phyloP scores from a whole-genome alignment of 2,329 filamentous ascomycete genomes.

The Ceratocystis lukuohia region DNA sequence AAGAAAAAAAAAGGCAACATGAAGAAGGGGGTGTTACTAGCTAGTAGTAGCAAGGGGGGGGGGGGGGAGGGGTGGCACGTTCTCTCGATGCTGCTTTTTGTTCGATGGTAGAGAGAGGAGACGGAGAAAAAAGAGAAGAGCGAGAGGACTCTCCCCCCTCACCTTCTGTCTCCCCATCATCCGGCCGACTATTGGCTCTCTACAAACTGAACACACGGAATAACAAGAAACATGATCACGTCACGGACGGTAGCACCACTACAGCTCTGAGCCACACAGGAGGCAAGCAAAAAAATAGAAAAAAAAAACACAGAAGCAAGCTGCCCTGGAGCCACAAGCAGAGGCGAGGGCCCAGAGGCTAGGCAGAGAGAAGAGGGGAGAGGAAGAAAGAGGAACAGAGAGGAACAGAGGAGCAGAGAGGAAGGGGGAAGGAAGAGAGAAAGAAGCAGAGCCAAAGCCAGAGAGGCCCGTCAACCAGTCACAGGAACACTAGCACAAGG shows the following conservation, averaged over 20 bases:
- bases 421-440: too few species aligned
- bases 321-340: neutral
- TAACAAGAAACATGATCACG: constrained; percentile 4
- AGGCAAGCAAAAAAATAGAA: neutral
- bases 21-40: neutral
- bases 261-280: neutral
- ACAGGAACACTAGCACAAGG: neutral
- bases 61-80: constrained; percentile 9
- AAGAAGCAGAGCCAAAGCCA: neutral
- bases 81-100: neutral
- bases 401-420: too few species aligned
- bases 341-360: neutral
- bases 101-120: neutral
- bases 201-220: neutral
- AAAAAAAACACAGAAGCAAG: neutral
- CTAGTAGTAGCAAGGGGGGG: neutral
- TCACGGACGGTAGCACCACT: constrained; percentile 2
- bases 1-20: neutral
- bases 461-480: neutral
- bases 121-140: neutral
- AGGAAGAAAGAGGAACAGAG: too few species aligned
- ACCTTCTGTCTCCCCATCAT: neutral
- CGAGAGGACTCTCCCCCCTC: neutral
- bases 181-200: neutral
- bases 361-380: neutral